These are phyloP conservation scores for Nicotiana attenuata DNA, from an alignment of 257 asterid genomes.

Conservation along the genomic window DNA sequence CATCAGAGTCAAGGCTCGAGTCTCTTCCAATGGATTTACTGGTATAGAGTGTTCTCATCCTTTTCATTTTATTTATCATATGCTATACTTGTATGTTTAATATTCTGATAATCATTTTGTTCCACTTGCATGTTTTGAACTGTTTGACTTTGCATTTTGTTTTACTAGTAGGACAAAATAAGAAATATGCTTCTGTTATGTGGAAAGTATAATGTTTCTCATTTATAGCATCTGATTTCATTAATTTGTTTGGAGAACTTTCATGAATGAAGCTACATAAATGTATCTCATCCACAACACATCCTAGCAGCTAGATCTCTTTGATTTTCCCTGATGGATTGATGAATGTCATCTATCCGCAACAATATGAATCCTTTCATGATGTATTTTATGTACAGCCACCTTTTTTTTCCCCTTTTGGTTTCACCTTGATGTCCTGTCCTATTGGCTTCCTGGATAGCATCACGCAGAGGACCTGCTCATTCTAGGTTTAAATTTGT, in stretches of 20 bases:
- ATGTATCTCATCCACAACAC: background rate
- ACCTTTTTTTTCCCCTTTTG: background rate
- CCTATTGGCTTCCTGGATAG: background rate
- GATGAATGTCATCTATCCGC: background rate
- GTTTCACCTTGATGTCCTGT: background rate
- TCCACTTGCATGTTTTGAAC: background rate
- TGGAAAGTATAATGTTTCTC: background rate
- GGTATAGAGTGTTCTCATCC: conserved; percentile 35
- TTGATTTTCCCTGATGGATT: background rate
- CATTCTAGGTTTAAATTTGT: background rate
- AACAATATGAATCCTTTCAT: background rate
- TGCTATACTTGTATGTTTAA: background rate
- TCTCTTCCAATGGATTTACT: conserved; percentile 86
- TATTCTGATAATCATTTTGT: conserved; percentile 1
- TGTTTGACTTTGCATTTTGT: background rate
- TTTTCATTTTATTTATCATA: background rate
- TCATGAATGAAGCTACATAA: background rate
- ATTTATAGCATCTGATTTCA: background rate
- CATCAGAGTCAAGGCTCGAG: conserved; percentile 74
- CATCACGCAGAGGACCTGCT: background rate
- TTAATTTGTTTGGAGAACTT: background rate
- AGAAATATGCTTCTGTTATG: background rate
- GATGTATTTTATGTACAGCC: background rate
- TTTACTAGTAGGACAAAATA: background rate
- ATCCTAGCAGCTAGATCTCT: background rate